These are phyloP conservation scores for Pleurozium schreberi DNA, from an alignment of 225 moss, liverwort and hornwort genomes.

Conservation along the genomic window DNA sequence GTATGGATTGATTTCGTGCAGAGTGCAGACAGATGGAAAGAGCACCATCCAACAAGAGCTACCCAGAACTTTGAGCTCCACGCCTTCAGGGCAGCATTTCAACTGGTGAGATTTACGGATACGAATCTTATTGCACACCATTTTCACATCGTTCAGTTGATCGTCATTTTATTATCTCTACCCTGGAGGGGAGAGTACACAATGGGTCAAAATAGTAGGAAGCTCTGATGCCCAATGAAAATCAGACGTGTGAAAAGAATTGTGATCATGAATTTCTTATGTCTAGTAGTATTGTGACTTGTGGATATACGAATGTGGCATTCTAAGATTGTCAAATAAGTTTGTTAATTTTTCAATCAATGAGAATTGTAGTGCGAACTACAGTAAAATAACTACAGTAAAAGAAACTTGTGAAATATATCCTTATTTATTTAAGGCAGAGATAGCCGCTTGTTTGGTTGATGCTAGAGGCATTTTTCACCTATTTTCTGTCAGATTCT, in stretches of 20 bases:
- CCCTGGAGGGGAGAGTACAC: not conserved
- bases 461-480: not conserved
- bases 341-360: not conserved
- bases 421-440: not conserved
- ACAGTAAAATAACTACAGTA: too few relatives aligned
- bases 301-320: not conserved
- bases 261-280: not conserved
- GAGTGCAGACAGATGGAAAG: conserved; percentile 61
- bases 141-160: not conserved
- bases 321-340: not conserved
- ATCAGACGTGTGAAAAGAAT: too few relatives aligned
- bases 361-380: not conserved
- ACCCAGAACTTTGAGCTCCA: conserved; percentile 41
- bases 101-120: conserved; percentile 22
- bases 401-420: not conserved
- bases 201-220: not conserved
- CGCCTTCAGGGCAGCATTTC: conserved; percentile 49
- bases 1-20: not conserved
- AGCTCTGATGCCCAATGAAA: not conserved
- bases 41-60: conserved; percentile 36
- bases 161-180: not conserved
- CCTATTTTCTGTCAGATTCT: conserved; percentile 12
- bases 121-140: not conserved
- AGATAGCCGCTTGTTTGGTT: not conserved
- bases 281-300: not conserved